A percentile compares a stretch with the other conserved stretches of the same genome.
phyloP scores from a whole-genome alignment of 768 basidiomycete species.

The Nidularia pulvinata region DNA sequence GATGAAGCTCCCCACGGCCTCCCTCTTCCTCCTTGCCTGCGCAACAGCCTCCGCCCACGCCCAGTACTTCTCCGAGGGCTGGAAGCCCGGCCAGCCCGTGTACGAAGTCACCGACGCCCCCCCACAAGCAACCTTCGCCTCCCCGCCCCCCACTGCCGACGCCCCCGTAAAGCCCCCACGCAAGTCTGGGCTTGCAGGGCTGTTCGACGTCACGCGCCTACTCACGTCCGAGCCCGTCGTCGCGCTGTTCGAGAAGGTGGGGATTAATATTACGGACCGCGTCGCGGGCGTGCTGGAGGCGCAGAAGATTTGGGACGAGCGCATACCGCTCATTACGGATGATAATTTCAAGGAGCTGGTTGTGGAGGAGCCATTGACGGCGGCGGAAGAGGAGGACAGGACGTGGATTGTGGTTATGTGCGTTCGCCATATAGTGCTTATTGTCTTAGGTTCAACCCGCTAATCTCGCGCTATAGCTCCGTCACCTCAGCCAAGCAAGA shows the following conservation, averaged over 20 bases:
- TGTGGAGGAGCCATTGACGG: constrained; percentile 64
- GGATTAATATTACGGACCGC: constrained; percentile 71
- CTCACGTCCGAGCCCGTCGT: constrained; percentile 56
- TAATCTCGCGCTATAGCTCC: constrained; percentile 35
- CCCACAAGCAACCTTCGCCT: constrained; percentile 11
- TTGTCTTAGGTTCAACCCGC: neutral
- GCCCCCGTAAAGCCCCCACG: constrained; percentile 19
- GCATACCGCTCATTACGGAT: constrained; percentile 82
- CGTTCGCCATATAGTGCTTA: constrained; percentile 18
- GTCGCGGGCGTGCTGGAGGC: constrained; percentile 34
- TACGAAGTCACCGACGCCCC: constrained; percentile 19
- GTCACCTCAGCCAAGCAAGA: constrained; percentile 58
- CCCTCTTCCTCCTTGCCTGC: constrained; percentile 31
- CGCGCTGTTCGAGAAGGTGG: constrained; percentile 51
- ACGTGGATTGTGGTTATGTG: constrained; percentile 84
- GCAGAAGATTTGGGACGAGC: constrained; percentile 59
- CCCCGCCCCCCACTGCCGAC: constrained; percentile 9
- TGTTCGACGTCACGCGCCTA: constrained; percentile 36
- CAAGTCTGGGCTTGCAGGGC: constrained; percentile 18
- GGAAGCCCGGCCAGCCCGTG: constrained; percentile 71
- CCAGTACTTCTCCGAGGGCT: constrained; percentile 82
- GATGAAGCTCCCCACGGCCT: constrained; percentile 50
- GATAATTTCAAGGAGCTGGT: constrained; percentile 75
- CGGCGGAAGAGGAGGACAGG: constrained; percentile 64
- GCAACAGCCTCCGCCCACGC: constrained; percentile 40